phyloP scores from a whole-genome alignment of 169 alveolate genomes.

The Babesia caballi region DNA sequence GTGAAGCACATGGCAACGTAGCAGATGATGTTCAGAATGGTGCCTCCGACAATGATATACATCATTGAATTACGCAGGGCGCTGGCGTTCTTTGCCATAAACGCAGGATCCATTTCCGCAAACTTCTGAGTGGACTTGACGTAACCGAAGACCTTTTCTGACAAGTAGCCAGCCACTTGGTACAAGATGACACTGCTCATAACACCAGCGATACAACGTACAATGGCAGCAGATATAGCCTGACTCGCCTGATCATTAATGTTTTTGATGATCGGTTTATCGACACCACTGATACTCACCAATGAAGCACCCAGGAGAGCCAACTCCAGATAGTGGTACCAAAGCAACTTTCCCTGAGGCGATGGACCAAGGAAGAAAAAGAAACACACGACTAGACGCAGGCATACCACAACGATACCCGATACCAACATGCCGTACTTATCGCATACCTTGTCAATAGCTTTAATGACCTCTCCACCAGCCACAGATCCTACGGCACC shows the following conservation, averaged over 20 bases:
- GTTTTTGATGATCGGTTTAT: slow-evolving; percentile 84
- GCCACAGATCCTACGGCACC: slow-evolving; percentile 85
- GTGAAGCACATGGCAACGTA: not conserved
- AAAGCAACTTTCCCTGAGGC: slow-evolving; percentile 46
- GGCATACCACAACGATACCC: slow-evolving; percentile 73
- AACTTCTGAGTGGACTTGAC: not conserved
- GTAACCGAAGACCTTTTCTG: slow-evolving; percentile 82
- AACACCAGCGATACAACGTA: slow-evolving; percentile 83
- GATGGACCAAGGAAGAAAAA: slow-evolving; percentile 66
- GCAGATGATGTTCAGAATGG: not conserved
- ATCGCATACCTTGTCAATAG: slow-evolving; percentile 68
- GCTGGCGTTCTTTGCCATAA: not conserved
- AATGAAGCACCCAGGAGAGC: slow-evolving; percentile 82
- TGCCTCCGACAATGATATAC: slow-evolving; percentile 1
- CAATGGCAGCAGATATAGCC: slow-evolving; percentile 81
- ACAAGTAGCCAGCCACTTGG: slow-evolving; percentile 82
- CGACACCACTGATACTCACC: slow-evolving; percentile 87
- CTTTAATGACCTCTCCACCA: slow-evolving; percentile 85
- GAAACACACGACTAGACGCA: slow-evolving; percentile 69
- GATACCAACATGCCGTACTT: slow-evolving; percentile 84
- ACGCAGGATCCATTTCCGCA: not conserved
- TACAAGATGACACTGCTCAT: slow-evolving; percentile 84
- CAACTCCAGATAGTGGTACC: slow-evolving; percentile 63
- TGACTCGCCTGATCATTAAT: slow-evolving; percentile 83
- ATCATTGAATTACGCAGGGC: slow-evolving; percentile 19